Evolutionary conservation across 78 protist genomes (phyloP).

Genomic region (Diacronema lutheri): DNA sequence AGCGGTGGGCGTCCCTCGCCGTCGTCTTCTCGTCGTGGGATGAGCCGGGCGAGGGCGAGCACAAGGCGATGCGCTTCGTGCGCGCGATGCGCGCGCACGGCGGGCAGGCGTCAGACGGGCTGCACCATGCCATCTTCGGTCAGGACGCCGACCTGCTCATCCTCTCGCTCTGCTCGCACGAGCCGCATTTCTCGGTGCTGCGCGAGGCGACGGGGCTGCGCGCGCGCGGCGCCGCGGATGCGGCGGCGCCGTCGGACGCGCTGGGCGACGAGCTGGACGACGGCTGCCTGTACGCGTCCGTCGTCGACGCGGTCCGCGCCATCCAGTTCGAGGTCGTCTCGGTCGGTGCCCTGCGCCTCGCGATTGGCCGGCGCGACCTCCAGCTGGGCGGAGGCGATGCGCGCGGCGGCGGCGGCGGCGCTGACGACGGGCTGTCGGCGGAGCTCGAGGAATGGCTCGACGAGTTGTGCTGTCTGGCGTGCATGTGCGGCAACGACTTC

Average conservation of each 20-base stretch:
- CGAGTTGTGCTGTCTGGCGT: slow-evolving; percentile 91
- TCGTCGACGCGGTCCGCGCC: no score
- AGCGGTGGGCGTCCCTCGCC: slow-evolving; percentile 46
- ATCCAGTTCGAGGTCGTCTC: no score
- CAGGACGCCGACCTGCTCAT: slow-evolving; percentile 98
- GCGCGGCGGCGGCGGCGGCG: no score
- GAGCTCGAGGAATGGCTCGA: slow-evolving; percentile 89
- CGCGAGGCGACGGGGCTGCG: slow-evolving; percentile 88
- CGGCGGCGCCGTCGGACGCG: no score
- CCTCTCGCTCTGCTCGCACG: slow-evolving; percentile 94
- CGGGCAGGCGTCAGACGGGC: no score
- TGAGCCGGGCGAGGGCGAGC: slow-evolving; percentile 28
- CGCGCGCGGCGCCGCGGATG: not conserved
- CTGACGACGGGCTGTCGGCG: not conserved
- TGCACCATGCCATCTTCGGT: not conserved
- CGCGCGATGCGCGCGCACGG: no score
- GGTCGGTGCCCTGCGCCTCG: no score
- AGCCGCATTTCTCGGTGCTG: slow-evolving; percentile 89
- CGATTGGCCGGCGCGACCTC: no score
- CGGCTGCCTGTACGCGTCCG: no score
- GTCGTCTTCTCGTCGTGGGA: not conserved
- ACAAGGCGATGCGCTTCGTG: not conserved
- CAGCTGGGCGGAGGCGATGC: no score
- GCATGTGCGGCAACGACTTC: slow-evolving; percentile 97
- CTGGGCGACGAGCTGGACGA: no score